Evolutionary conservation across 805 yeast species (phyloP), one percentile per base, ranked within the genome.

Genomic region (Candida bentonensis): DNA sequence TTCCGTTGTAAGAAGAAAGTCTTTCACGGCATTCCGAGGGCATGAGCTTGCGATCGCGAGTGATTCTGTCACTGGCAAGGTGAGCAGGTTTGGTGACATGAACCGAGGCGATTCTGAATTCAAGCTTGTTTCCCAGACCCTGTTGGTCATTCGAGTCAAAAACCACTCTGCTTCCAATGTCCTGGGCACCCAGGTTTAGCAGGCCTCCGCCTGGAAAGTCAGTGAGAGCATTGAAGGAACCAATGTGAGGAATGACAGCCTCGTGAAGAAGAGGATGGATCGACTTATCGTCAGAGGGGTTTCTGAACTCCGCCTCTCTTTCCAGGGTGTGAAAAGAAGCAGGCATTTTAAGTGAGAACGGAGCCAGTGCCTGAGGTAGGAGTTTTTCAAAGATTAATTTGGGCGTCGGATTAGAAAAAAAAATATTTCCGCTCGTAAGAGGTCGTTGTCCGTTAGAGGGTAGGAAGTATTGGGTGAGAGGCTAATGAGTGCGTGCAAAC

Each of bases 201-300:
- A 92, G 63, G 3, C 96, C 96, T 41, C 89, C 94, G 39, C 70
- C 78, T 21, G 83, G 77, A 39, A 95, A 95, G 47, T 84, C 94
- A 21, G 95, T 83, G 46, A 92, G 69, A 3, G 96, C 96, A 69
- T 92, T 82, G 71, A 92, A 92, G 1, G 97, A 89, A 5, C 95
- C 96, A 45, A 92, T 75, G 61, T 92, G 98, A 3, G 98, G 98
- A 46, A 78, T 77, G 34, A 92, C 92, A 15, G 98, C 97, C 50
- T 86, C 95, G 47, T 74, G 74, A 28, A 92, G 71, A 34, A 87
- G 65, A 15, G 96, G 95, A 56, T 67, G 89, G 4, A 84, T 84
- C 23, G 85, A 71, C 60, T 82, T 74, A 57, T 84, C 95, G 64
- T 76, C 79, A 43, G 96, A 94, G 41, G 98, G 98, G 59, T 84